phyloP scores from a whole-genome alignment of 495 filamentous ascomycete species.

The Aspergillus homomorphus region DNA sequence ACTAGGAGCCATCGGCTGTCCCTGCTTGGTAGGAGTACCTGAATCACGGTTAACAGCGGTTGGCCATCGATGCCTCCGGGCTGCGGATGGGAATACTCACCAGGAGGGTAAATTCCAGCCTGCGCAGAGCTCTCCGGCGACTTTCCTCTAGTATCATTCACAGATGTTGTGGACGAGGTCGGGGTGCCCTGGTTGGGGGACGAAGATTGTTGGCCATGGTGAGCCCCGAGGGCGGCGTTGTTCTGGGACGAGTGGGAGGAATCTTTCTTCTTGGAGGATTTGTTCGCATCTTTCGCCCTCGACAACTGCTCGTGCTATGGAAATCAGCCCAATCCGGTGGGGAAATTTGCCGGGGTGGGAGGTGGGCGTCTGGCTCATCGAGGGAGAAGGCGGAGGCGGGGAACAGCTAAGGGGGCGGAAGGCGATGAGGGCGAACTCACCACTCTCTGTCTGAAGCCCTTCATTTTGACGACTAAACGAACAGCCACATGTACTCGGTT shows the following conservation, averaged over 20 bases:
- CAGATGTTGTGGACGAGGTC: conserved; percentile 79
- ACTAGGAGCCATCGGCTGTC: conserved; percentile 69
- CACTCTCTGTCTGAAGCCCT: conserved; percentile 96
- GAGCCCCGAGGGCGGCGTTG: conserved; percentile 34
- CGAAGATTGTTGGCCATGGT: conserved; percentile 56
- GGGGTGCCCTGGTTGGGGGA: conserved; percentile 67
- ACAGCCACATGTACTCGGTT: conserved; percentile 42
- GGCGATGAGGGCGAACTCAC: conserved; percentile 55
- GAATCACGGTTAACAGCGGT: conserved; percentile 52
- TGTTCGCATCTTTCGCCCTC: conserved; percentile 86
- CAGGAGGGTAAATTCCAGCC: conserved; percentile 34
- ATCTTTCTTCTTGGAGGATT: conserved; percentile 90
- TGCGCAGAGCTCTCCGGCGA: conserved; percentile 61
- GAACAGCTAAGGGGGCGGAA: conserved; percentile 9
- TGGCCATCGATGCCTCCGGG: conserved; percentile 35
- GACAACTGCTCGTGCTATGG: conserved; percentile 83
- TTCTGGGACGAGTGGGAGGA: conserved; percentile 70
- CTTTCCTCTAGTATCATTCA: conserved; percentile 84
- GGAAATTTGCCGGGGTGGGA: conserved; percentile 4
- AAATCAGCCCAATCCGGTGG: conserved; percentile 27
- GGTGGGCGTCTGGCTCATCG: conserved; percentile 20
- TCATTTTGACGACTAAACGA: conserved; percentile 65
- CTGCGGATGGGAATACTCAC: conserved; percentile 34
- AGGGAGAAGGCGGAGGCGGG: conserved; percentile 13
- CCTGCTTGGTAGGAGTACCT: conserved; percentile 66